A percentile compares a stretch with the other conserved stretches of the same genome.
phyloP scores from a whole-genome alignment of 164 flowering plant genomes.

The grape (Vitis vinifera) region ASM3070453v1 NC_081815.1:10281001-10281500 shows the following conservation, averaged over 20 bases:
- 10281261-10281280: conserved; percentile 27
- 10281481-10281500: no score
- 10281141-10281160: conserved; percentile 15
- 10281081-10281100: background rate
- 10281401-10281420: background rate
- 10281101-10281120: background rate
- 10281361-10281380: conserved; percentile 89
- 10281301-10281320: conserved; percentile 42
- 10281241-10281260: conserved; percentile 17
- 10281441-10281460: background rate
- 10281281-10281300: conserved; percentile 20
- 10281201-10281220: conserved; percentile 78
- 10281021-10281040: conserved; percentile 72
- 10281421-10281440: background rate
- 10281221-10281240: conserved; percentile 47
- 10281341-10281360: conserved; percentile 96
- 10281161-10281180: conserved; percentile 71
- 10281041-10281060: conserved; percentile 98
- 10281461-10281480: no score
- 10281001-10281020: conserved; percentile 76
- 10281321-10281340: conserved; percentile 73
- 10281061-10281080: conserved; percentile 25
- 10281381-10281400: background rate
- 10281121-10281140: background rate
- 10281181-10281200: conserved; percentile 91